A percentile compares a stretch with the other conserved stretches of the same genome.
Evolutionary conservation across 805 yeast species (phyloP).

Genomic region (Starmerella etchellsii): DNA sequence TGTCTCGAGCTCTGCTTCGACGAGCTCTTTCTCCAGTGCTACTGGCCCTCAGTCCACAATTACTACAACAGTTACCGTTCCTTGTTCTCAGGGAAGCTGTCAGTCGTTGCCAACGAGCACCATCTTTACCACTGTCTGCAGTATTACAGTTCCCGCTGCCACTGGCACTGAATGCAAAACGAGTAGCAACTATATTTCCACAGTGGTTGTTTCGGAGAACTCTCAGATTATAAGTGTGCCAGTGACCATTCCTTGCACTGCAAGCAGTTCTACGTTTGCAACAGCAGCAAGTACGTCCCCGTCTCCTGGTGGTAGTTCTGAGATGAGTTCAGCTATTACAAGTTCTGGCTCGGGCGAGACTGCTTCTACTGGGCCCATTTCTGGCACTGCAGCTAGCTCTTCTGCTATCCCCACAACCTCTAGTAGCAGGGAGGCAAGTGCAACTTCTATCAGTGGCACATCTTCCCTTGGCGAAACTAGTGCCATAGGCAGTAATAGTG

Average conservation of each 20-base stretch:
- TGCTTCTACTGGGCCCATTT: too few relatives aligned
- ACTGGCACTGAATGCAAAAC: constrained; percentile 4
- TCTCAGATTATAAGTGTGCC: constrained; percentile 3
- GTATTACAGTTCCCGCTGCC: constrained; percentile 7
- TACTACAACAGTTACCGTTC: constrained; percentile 9
- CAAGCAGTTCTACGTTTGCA: too few relatives aligned
- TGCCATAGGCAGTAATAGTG: too few relatives aligned
- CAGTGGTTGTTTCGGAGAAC: constrained; percentile 7
- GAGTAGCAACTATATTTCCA: background rate
- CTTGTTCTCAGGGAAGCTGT: constrained; percentile 13
- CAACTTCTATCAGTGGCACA: too few relatives aligned
- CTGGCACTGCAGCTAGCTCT: too few relatives aligned
- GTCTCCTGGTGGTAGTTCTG: too few relatives aligned
- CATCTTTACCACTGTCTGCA: constrained; percentile 13
- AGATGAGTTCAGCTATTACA: too few relatives aligned
- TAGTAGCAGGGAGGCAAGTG: too few relatives aligned
- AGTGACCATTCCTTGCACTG: constrained; percentile 5
- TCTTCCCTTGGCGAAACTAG: too few relatives aligned
- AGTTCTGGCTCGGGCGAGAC: too few relatives aligned
- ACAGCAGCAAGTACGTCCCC: too few relatives aligned
- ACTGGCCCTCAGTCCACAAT: constrained; percentile 3
- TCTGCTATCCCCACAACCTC: too few relatives aligned
- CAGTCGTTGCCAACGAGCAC: constrained; percentile 5
- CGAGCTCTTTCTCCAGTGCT: background rate
- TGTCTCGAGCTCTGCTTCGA: background rate